Base-by-base conservation (phyloP, 441 rosid genomes). In the Cnidoscolus chayamansa region DNA sequence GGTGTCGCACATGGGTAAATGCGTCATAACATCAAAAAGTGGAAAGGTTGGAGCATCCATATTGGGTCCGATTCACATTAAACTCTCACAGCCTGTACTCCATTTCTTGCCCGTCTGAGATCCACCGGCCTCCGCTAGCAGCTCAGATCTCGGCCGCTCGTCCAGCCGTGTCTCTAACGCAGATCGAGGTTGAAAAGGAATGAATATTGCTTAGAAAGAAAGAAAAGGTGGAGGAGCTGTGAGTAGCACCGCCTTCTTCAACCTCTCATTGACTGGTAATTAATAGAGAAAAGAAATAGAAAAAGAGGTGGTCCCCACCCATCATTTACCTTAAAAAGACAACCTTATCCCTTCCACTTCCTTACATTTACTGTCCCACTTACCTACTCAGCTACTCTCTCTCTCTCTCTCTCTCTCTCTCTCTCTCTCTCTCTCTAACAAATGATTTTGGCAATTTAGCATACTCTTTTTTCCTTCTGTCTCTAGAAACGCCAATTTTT, bases 1-100 rank as follows among this genome's bases (percentile, higher is more conserved):
- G 8, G 1, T 1, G 10, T 15, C 10, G 2, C 64, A 60, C 19
- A 60, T 31, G 64, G 62, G 45, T 35, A 60, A 32, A 31, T 32
- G 31, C 64, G 64, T 60, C 64, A 60, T 60, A 60, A 32, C 13
- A 2, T 1, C 5, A 20, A 25, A 58, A 30, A 19, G 20, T 1
- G 31, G 0, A 9, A 56, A 56, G 19, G 25, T 25, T 32, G 64
- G 11, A 31, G 43, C 17, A 60, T 60, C 62, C 62, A 25, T 58
- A 25, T 30, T 25, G 37, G 62, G 62, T 58, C 45, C 45, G 64
- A 31, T 9, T 5, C 45, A 6, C n/a, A 60, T 60, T 12, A 60
- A 60, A 60, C 25, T 32, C 40, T 43, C 45, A 25, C 64, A 60
- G 45, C 8, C 64, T 60, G 45, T 60, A 58, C 37, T 20, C 63